Evolutionary conservation across 2,329 filamentous ascomycete genomes (phyloP).

Genomic region (Botrytis squamosa): DNA sequence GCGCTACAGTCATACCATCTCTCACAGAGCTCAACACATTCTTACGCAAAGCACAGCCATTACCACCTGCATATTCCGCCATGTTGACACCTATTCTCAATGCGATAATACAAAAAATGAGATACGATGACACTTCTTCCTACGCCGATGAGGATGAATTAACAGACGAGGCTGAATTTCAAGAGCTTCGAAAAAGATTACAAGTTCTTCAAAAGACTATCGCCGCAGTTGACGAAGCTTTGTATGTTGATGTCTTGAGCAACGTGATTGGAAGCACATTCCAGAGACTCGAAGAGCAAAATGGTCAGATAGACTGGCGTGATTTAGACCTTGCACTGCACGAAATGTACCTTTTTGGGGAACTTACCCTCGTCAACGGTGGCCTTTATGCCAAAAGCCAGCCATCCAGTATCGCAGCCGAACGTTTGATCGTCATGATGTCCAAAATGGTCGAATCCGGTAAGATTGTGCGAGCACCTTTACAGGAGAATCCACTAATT

Average conservation of each 20-base stretch:
- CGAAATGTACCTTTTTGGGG: constrained; percentile 94
- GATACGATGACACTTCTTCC: constrained; percentile 89
- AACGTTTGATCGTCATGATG: constrained; percentile 89
- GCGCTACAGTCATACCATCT: constrained; percentile 90
- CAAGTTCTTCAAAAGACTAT: constrained; percentile 91
- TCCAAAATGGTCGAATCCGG: constrained; percentile 90
- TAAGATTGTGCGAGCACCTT: constrained; percentile 46
- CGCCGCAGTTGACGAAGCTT: constrained; percentile 79
- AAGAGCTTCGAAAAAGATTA: constrained; percentile 85
- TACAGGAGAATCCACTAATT: constrained; percentile 33
- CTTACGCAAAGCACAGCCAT: constrained; percentile 73
- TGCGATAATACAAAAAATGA: constrained; percentile 92
- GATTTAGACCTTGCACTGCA: constrained; percentile 91
- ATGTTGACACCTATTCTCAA: constrained; percentile 88
- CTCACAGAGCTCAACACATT: constrained; percentile 91
- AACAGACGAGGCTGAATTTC: constrained; percentile 95
- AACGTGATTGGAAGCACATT: constrained; percentile 88
- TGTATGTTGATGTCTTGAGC: constrained; percentile 87
- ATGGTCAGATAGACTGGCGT: constrained; percentile 82
- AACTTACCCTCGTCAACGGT: constrained; percentile 84
- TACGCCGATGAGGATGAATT: constrained; percentile 95
- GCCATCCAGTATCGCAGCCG: constrained; percentile 74
- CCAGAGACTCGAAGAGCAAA: constrained; percentile 71
- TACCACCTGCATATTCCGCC: constrained; percentile 72
- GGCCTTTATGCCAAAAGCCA: constrained; percentile 84